Evolutionary conservation across 768 basidiomycete species (phyloP).

Genomic region (Rhizopogon sp.): DNA sequence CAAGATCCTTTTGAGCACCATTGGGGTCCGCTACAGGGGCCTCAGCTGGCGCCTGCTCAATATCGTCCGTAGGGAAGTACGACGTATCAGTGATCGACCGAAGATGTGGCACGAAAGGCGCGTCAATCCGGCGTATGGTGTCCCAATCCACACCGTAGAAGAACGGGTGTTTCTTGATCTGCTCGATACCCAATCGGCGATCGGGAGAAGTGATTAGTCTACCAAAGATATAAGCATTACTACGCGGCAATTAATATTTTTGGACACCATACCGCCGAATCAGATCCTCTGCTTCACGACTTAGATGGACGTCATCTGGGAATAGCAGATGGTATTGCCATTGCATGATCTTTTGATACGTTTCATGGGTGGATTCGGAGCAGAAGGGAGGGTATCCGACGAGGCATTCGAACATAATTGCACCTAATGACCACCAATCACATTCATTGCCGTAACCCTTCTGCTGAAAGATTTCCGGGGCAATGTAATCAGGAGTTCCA

Average conservation of each 20-base stretch:
- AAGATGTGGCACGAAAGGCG: constrained; percentile 94
- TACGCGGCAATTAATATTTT: neutral
- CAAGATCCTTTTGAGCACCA: constrained; percentile 51
- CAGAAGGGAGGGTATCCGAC: constrained; percentile 98
- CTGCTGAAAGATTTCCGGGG: constrained; percentile 94
- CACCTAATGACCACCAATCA: constrained; percentile 99
- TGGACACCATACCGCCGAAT: constrained; percentile 59
- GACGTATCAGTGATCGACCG: constrained; percentile 93
- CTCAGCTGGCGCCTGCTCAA: constrained; percentile 68
- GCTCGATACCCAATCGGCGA: constrained; percentile 70
- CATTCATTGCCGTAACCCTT: constrained; percentile 98
- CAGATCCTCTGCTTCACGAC: constrained; percentile 86
- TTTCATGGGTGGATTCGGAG: constrained; percentile 93
- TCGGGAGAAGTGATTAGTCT: constrained; percentile 86
- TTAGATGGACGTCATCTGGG: constrained; percentile 93
- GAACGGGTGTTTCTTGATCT: constrained; percentile 89
- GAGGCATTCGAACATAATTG: constrained; percentile 97
- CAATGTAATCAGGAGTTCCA: constrained; percentile 95
- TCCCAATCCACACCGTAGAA: constrained; percentile 97
- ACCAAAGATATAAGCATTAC: neutral
- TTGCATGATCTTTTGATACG: constrained; percentile 96
- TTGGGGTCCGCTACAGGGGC: constrained; percentile 30
- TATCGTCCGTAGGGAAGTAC: constrained; percentile 96
- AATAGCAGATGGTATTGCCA: constrained; percentile 85
- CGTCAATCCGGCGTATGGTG: constrained; percentile 80